Evolutionary conservation across 1,139 yeast species (phyloP), one percentile per base, ranked within the genome.

Genomic region (Entelexis paramagnoliae): DNA sequence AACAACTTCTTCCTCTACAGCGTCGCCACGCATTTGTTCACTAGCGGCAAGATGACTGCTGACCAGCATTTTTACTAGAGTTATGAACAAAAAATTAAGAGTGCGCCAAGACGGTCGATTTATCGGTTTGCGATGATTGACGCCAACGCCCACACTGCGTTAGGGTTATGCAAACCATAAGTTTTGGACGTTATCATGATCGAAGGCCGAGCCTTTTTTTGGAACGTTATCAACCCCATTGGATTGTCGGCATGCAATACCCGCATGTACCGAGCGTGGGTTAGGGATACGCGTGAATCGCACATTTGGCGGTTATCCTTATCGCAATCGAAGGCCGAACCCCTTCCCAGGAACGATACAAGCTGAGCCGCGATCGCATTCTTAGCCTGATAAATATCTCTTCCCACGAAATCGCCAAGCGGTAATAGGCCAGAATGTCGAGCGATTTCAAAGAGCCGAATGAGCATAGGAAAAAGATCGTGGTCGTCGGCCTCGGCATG

Each of bases 401-500:
- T 10, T 28, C 13, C 13, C 11, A 11, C 3, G 10, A 10, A 8
- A 9, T 28, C 30, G 10, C 2, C 1, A 10, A 10, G 13, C 10
- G 30, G 13, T 28, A 32, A 32, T 32, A 14, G 17, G 9, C 17
- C 17, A 14, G 14, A n/a, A 32, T 32, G 34, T 32, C 17, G 16
- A 13, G 11, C 7, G 17, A 14, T 7, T 13, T 1, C 33, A 30
- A 16, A 11, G 13, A 28, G 1, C 30, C 34, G 7, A 7, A 11
- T 1, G 16, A 32, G 16, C 13, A 9, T 26, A 32, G 14, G 35
- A 44, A 44, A 24, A 47, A 29, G 29, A 50, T 65, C 34, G 64
- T 66, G 6, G 60, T 66, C 20, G 64, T 64, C 35, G 69, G 70
- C n/a, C 60, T 66, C 11, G 70, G 70, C 20, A 66, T 66, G 70